Conservation (phyloP, 129 eudicot species). For the Escallonia herrerae region DNA sequence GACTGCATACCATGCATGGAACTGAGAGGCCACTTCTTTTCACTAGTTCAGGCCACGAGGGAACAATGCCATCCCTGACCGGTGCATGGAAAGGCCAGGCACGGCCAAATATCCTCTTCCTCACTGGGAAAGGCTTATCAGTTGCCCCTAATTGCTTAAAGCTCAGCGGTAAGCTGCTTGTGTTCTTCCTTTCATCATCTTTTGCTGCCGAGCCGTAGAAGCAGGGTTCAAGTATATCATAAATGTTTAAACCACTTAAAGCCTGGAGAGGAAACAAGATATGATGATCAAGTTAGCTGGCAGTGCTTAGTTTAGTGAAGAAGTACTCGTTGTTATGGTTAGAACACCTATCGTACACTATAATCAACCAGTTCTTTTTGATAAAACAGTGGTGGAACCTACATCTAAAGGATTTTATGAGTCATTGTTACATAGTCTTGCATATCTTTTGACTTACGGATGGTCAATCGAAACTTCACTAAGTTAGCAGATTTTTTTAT, state of each 20-base stretch:
- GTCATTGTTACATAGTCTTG: no score
- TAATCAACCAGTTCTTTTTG: no score
- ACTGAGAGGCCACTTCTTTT: neutral
- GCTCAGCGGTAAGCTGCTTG: conserved; percentile 32
- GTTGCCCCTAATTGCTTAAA: conserved; percentile 35
- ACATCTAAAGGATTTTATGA: no score
- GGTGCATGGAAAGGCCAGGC: conserved; percentile 48
- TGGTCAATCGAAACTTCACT: no score
- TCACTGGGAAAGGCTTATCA: conserved; percentile 31
- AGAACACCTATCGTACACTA: no score
- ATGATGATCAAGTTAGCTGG: no score
- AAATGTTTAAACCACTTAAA: conserved; percentile 22
- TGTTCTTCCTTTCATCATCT: neutral
- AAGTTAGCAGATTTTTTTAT: no score
- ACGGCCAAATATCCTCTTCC: conserved; percentile 48
- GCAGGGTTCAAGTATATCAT: conserved; percentile 54
- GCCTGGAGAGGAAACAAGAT: conserved; percentile 6
- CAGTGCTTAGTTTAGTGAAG: no score
- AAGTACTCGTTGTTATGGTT: no score
- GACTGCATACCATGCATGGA: conserved; percentile 46
- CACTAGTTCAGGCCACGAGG: conserved; percentile 34
- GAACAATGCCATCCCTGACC: conserved; percentile 36
- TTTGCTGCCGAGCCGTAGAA: conserved; percentile 18
- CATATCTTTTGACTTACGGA: no score
- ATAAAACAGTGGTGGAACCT: no score